These are phyloP conservation scores for Biscutella laevigata DNA, from an alignment of 441 rosid genomes.

Conservation along the genomic window DNA sequence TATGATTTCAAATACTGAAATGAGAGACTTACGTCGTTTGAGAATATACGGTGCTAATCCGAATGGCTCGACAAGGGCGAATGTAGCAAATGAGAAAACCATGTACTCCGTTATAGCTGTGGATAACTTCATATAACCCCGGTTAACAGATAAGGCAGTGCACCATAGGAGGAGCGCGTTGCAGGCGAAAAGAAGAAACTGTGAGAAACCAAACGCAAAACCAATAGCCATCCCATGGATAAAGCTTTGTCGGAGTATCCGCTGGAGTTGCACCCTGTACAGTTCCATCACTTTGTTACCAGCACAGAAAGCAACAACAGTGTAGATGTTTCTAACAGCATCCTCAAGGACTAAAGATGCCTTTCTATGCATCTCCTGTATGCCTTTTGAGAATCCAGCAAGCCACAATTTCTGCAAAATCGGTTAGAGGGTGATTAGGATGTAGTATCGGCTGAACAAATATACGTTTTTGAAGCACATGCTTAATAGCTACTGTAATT, in stretches of 20 bases:
- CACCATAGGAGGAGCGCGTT: slow-evolving; percentile 97
- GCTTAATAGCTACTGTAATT: not conserved
- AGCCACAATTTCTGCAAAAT: slow-evolving; percentile 92
- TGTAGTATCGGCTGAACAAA: not conserved
- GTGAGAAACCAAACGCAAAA: slow-evolving; percentile 93
- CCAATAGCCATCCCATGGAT: slow-evolving; percentile 90
- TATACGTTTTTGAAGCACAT: not conserved
- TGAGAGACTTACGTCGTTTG: slow-evolving; percentile 85
- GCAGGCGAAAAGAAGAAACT: slow-evolving; percentile 96
- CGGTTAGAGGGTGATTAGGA: slow-evolving; percentile 2
- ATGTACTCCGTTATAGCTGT: slow-evolving; percentile 89
- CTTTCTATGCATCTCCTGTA: slow-evolving; percentile 98
- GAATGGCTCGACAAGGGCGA: slow-evolving; percentile 97
- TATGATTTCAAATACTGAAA: slow-evolving; percentile 89
- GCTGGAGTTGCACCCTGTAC: slow-evolving; percentile 69
- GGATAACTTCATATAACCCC: slow-evolving; percentile 37
- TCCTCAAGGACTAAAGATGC: slow-evolving; percentile 98
- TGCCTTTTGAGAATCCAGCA: slow-evolving; percentile 96
- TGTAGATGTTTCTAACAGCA: slow-evolving; percentile 95
- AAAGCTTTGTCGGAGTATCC: slow-evolving; percentile 73
- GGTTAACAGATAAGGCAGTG: slow-evolving; percentile 59
- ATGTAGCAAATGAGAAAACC: slow-evolving; percentile 97
- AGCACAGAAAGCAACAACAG: slow-evolving; percentile 99
- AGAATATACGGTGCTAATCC: slow-evolving; percentile 98
- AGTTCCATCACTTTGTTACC: slow-evolving; percentile 99